phyloP scores from a whole-genome alignment of 179 eudicot species.

The Spinacia oleracea region DNA sequence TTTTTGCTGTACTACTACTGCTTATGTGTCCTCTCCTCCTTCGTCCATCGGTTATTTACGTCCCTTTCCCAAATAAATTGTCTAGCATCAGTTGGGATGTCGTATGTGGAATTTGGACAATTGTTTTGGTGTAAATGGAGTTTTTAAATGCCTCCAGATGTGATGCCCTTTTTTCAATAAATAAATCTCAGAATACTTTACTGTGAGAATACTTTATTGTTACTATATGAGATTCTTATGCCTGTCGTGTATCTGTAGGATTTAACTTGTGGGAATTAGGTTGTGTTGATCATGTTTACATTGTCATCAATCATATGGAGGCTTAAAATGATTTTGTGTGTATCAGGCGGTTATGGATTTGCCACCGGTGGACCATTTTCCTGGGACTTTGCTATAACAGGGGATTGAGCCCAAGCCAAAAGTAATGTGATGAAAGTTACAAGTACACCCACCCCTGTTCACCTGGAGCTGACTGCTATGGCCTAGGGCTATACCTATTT shows the following conservation, averaged over 20 bases:
- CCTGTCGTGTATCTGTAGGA: constrained; percentile 38
- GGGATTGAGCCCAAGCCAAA: constrained; percentile 91
- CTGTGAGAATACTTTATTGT: not conserved
- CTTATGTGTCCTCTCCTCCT: not conserved
- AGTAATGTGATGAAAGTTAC: too few species aligned
- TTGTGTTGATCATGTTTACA: not conserved
- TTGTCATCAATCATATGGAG: not conserved
- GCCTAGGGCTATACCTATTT: too few species aligned
- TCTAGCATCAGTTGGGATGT: constrained; percentile 4
- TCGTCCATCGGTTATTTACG: too few species aligned
- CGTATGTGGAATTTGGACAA: not conserved
- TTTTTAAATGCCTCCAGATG: not conserved
- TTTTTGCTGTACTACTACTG: too few species aligned
- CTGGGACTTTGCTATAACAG: constrained; percentile 93
- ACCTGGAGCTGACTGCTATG: too few species aligned
- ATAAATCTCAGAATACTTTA: too few species aligned
- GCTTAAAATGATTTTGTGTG: not conserved
- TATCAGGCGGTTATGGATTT: constrained; percentile 88
- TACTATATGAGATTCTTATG: not conserved
- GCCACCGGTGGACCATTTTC: constrained; percentile 91
- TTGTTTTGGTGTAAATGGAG: not conserved
- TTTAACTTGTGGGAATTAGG: too few species aligned
- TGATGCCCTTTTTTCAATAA: constrained; percentile 16
- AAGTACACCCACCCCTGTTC: too few species aligned
- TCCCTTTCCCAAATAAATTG: not conserved